These are phyloP conservation scores for Didymella arachidicola DNA, from an alignment of 2,329 filamentous ascomycete genomes.

Conservation along the genomic window DNA sequence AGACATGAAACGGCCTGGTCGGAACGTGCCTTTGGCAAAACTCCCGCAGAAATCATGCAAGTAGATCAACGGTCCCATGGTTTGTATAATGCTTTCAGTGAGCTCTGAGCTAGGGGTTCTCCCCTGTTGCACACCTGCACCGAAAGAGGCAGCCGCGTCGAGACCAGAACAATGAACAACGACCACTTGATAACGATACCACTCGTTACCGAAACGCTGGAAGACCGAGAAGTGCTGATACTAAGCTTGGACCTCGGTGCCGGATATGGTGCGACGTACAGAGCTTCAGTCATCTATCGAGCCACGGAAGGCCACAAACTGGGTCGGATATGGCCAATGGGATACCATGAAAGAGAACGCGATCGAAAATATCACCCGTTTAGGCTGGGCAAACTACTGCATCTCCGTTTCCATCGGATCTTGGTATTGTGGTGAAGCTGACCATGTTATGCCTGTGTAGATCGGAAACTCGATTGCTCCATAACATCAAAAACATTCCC, in stretches of 20 bases:
- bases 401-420: neutral
- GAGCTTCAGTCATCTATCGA: conserved; percentile 8
- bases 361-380: neutral
- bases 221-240: conserved; percentile 4
- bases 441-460: neutral
- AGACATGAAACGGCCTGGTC: neutral
- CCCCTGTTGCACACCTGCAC: neutral
- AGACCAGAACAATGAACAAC: neutral
- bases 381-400: neutral
- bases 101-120: neutral
- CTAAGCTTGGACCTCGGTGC: conserved; percentile 9
- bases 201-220: neutral
- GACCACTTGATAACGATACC: neutral
- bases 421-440: neutral
- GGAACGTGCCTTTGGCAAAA: neutral
- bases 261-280: conserved; percentile 10
- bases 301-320: neutral
- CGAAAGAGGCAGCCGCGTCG: neutral
- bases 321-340: neutral
- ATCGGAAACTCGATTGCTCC: neutral
- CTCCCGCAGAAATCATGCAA: neutral
- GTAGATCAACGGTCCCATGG: neutral
- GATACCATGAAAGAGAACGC: neutral
- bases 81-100: neutral
- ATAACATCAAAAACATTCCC: neutral